Evolutionary conservation across 306 rosid genomes (phyloP).

Genomic region (Purshia tridentata): DNA sequence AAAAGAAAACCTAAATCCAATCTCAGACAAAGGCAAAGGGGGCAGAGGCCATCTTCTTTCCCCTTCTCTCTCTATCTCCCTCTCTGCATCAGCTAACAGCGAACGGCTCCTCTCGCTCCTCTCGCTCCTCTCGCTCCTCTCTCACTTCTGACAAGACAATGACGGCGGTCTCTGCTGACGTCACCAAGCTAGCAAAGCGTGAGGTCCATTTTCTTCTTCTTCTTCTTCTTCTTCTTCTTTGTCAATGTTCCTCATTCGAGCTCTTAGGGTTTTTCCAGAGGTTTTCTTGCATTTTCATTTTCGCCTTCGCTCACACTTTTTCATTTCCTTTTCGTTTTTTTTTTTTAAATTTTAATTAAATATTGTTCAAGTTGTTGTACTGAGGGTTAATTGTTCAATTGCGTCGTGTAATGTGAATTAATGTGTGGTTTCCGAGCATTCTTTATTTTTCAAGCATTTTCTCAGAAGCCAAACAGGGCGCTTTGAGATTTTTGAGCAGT

Average conservation of each 20-base stretch:
- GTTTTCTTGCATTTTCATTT: not conserved
- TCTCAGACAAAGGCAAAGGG: conserved; percentile 38
- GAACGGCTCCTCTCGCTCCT: conserved; percentile 14
- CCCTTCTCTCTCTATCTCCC: conserved; percentile 2
- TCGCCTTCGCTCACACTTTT: not conserved
- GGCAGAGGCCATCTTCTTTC: conserved; percentile 33
- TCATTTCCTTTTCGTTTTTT: not conserved
- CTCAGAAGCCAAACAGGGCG: conserved; percentile 15
- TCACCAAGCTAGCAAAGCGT: conserved; percentile 19
- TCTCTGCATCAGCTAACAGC: conserved; percentile 14
- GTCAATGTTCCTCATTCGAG: not conserved
- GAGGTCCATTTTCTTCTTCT: conserved; percentile 13
- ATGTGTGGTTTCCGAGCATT: conserved; percentile 4
- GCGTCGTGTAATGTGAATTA: not conserved
- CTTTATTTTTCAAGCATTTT: conserved; percentile 17
- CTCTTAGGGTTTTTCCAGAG: conserved; percentile 13
- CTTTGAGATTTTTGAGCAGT: not conserved
- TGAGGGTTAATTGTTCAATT: not conserved
- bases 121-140: conserved; percentile 11
- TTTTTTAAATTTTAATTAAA: not conserved
- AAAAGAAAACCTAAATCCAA: conserved; percentile 63
- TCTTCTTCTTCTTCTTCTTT: not conserved
- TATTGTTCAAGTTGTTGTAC: not conserved
- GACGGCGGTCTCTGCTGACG: conserved; percentile 28
- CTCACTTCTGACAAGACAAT: conserved; percentile 13